Percentiles rank a stretch among this genome's conserved stretches.
These are phyloP conservation scores for Diutina ranongensis DNA, from an alignment of 1,139 yeast species.

Conservation along the genomic window DNA sequence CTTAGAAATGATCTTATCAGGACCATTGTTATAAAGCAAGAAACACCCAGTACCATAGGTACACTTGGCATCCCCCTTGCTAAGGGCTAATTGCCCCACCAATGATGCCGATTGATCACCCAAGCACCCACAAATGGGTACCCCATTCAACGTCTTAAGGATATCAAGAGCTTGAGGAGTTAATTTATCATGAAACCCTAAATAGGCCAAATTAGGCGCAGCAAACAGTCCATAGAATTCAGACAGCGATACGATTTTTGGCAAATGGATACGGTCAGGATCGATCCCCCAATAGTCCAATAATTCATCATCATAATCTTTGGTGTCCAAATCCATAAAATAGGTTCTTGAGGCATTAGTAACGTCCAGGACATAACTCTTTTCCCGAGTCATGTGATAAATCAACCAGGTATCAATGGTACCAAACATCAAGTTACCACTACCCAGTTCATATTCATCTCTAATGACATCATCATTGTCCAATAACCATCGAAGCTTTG, in stretches of 20 bases:
- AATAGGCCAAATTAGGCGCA: conserved; percentile 42
- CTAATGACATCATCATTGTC: conserved; percentile 67
- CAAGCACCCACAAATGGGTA: conserved; percentile 81
- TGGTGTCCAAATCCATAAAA: conserved; percentile 74
- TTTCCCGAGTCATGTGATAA: conserved; percentile 69
- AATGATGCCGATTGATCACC: conserved; percentile 94
- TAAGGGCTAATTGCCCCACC: conserved; percentile 84
- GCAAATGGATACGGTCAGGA: conserved; percentile 54
- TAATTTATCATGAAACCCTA: conserved; percentile 41
- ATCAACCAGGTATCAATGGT: conserved; percentile 94
- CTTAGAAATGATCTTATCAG: conserved; percentile 46
- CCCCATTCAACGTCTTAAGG: conserved; percentile 35
- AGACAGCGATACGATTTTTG: conserved; percentile 72
- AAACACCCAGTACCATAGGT: conserved; percentile 98
- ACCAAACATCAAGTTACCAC: conserved; percentile 73
- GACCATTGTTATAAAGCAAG: conserved; percentile 80
- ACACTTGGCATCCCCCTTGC: conserved; percentile 81
- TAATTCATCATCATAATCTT: conserved; percentile 66
- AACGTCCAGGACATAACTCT: conserved; percentile 69
- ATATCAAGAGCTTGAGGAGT: conserved; percentile 43
- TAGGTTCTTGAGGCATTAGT: conserved; percentile 89
- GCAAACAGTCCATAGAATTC: conserved; percentile 67
- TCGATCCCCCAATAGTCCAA: conserved; percentile 75
- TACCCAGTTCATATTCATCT: conserved; percentile 64
- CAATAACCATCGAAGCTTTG: conserved; percentile 81